phyloP scores from a whole-genome alignment of 2,329 filamentous ascomycete species.

The Botryotinia globosa region DNA sequence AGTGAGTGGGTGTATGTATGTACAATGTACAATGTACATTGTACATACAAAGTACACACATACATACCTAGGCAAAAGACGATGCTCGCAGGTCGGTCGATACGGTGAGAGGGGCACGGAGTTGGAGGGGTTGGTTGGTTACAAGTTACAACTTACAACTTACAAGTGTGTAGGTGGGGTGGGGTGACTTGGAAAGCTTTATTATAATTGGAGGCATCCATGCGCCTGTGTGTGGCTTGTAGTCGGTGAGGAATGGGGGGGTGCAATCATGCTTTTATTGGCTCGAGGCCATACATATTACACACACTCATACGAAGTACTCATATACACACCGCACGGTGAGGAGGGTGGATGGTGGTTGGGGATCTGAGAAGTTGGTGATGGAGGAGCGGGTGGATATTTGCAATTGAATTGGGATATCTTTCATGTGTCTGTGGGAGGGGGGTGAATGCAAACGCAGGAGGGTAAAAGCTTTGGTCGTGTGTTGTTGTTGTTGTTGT shows the following conservation, averaged over 20 bases:
- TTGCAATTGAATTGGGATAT: not conserved
- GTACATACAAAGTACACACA: no score
- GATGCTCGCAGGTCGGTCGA: not conserved
- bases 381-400: not conserved
- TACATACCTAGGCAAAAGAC: not conserved
- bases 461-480: not conserved
- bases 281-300: not conserved
- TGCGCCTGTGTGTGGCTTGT: not conserved
- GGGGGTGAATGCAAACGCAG: not conserved
- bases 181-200: not conserved
- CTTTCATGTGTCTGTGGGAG: not conserved
- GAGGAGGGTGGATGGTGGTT: not conserved
- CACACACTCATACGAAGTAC: not conserved
- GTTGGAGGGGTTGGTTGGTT: conserved; percentile 9
- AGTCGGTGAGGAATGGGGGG: conserved; percentile 4
- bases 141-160: not conserved
- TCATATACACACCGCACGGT: not conserved
- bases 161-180: conserved; percentile 1
- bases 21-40: not conserved
- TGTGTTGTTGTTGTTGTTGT: not conserved
- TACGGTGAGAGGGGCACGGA: not conserved
- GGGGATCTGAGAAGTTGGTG: not conserved
- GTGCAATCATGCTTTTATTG: not conserved
- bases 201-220: no score
- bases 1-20: not conserved